Conservation (phyloP, 1,284 basidiomycete genomes). For the Tilletia horrida region DNA sequence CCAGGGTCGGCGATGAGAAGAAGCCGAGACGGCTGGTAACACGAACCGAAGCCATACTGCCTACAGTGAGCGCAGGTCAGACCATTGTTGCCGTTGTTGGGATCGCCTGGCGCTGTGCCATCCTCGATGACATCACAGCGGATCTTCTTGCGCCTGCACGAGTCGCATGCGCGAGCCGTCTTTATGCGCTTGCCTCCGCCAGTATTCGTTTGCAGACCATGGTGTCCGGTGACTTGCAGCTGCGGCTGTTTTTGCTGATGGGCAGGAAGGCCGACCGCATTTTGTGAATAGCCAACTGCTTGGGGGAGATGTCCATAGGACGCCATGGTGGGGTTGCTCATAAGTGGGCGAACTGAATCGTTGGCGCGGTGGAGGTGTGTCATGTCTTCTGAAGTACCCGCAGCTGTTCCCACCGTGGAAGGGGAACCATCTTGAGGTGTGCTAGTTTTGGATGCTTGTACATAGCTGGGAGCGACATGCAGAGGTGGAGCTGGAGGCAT, state of each 20-base stretch:
- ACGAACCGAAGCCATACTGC: slow-evolving; percentile 39
- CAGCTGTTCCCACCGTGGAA: too few relatives aligned
- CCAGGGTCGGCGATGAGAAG: background rate
- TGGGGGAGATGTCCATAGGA: too few relatives aligned
- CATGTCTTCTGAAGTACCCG: too few relatives aligned
- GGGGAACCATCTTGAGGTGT: too few relatives aligned
- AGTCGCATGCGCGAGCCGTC: slow-evolving; percentile 84
- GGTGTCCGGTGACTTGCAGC: slow-evolving; percentile 14
- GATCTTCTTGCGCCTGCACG: slow-evolving; percentile 89
- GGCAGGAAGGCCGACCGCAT: too few relatives aligned
- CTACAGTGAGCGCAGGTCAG: slow-evolving; percentile 42
- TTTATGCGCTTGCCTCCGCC: slow-evolving; percentile 72
- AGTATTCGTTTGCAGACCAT: slow-evolving; percentile 8
- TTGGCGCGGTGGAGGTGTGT: too few relatives aligned
- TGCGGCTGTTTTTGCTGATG: background rate
- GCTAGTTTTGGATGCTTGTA: too few relatives aligned
- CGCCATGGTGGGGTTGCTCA: too few relatives aligned
- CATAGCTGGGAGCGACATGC: background rate
- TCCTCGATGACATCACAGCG: slow-evolving; percentile 59
- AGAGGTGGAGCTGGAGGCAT: slow-evolving; percentile 6
- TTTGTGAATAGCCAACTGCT: too few relatives aligned
- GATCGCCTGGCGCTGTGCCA: slow-evolving; percentile 44
- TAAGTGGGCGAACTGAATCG: too few relatives aligned
- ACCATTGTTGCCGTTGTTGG: slow-evolving; percentile 42
- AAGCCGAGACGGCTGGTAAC: background rate